phyloP scores from a whole-genome alignment of 495 filamentous ascomycete genomes.

The Xylaria intraflava region DNA sequence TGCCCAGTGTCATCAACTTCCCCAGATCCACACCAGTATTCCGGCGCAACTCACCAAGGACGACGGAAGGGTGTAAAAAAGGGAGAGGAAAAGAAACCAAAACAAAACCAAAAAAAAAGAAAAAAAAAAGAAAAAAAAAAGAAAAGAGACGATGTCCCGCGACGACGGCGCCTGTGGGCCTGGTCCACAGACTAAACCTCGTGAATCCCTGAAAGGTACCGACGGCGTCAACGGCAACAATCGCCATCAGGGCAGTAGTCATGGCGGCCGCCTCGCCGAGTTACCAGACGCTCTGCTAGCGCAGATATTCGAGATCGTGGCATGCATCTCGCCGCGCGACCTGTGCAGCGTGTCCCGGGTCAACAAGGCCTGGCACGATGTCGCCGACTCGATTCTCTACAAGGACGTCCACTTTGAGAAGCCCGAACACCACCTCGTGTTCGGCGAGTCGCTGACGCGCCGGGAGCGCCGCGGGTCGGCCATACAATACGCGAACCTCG shows the following conservation, averaged over 20 bases:
- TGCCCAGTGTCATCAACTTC: conserved; percentile 10
- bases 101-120: background rate
- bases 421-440: conserved; percentile 26
- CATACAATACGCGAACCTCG: conserved; percentile 24
- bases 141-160: conserved; percentile 6
- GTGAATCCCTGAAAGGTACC: background rate
- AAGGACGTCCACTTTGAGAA: conserved; percentile 23
- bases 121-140: background rate
- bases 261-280: conserved; percentile 1
- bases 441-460: conserved; percentile 25
- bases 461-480: conserved; percentile 24
- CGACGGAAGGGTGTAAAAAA: background rate
- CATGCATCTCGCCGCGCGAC: conserved; percentile 12
- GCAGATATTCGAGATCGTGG: conserved; percentile 23
- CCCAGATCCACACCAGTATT: conserved; percentile 14
- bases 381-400: conserved; percentile 29
- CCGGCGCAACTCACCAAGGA: background rate
- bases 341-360: conserved; percentile 25
- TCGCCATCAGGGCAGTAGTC: background rate
- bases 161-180: conserved; percentile 5
- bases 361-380: conserved; percentile 18
- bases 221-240: background rate
- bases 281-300: conserved; percentile 21
- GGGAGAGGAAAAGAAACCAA: background rate
- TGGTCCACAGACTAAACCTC: conserved; percentile 1